These are phyloP conservation scores for Forsythia suspensa DNA, from an alignment of 257 asterid genomes.

Conservation along the genomic window DNA sequence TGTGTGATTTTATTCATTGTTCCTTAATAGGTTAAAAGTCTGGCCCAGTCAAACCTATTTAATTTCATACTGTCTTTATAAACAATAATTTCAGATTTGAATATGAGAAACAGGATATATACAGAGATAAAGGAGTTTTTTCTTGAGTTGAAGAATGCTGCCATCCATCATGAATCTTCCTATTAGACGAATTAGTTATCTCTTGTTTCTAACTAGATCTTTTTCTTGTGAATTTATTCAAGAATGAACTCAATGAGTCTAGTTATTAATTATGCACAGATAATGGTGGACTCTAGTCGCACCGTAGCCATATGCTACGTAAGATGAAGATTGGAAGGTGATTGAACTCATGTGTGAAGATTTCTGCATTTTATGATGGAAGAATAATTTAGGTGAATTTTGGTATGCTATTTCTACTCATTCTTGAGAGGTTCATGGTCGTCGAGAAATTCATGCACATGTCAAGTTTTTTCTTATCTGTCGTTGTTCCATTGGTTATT, in stretches of 20 bases:
- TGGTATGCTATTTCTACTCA: not conserved
- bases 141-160: not conserved
- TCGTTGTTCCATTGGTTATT: not conserved
- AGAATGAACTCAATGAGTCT: not conserved
- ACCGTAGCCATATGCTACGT: not conserved
- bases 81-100: not conserved
- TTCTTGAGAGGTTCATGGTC: not conserved
- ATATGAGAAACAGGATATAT: not conserved
- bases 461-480: not conserved
- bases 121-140: not conserved
- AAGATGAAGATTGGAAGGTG: not conserved
- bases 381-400: not conserved
- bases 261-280: not conserved
- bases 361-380: not conserved
- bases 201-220: not conserved
- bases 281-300: not conserved
- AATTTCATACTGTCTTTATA: not conserved
- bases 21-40: not conserved
- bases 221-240: not conserved
- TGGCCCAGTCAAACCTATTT: not conserved
- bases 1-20: not conserved
- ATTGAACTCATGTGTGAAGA: not conserved
- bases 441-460: not conserved
- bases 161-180: not conserved
- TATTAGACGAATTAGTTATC: not conserved